These are phyloP conservation scores for Colletotrichum endophyticum DNA, from an alignment of 2,329 filamentous ascomycete genomes.

Conservation along the genomic window DNA sequence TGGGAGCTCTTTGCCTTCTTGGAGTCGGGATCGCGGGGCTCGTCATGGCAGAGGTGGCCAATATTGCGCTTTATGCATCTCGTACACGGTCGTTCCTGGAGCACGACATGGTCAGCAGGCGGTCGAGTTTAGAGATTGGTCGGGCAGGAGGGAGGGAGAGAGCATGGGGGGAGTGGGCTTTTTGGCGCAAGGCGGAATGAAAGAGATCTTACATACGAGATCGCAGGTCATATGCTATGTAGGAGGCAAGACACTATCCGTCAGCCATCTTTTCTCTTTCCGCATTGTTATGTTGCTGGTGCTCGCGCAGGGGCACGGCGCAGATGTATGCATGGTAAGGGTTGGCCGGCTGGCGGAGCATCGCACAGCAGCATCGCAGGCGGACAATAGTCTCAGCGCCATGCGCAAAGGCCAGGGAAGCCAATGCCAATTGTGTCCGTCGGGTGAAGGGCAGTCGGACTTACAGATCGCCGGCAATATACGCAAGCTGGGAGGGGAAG, in stretches of 20 bases:
- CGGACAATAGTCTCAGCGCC: background rate
- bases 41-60: slow-evolving; percentile 97
- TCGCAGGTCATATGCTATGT: slow-evolving; percentile 90
- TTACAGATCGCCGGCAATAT: slow-evolving; percentile 90
- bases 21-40: slow-evolving; percentile 82
- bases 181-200: background rate
- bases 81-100: slow-evolving; percentile 91
- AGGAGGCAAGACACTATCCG: slow-evolving; percentile 41
- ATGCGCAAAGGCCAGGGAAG: background rate
- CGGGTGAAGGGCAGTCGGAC: slow-evolving; percentile 43
- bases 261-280: slow-evolving; percentile 43
- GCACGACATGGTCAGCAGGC: slow-evolving; percentile 33
- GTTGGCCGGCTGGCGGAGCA: slow-evolving; percentile 5
- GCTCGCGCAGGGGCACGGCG: background rate
- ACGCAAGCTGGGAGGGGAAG: slow-evolving; percentile 73
- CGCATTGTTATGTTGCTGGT: background rate
- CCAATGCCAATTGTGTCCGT: slow-evolving; percentile 25
- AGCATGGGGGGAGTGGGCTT: background rate
- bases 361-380: slow-evolving; percentile 10
- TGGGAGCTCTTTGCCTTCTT: slow-evolving; percentile 79
- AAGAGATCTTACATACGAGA: slow-evolving; percentile 67
- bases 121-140: background rate
- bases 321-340: slow-evolving; percentile 4
- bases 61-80: slow-evolving; percentile 99
- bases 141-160: background rate